Percentiles rank a stretch among this genome's conserved stretches.
Conservation (phyloP, 2,329 filamentous ascomycete species). For the Beauveria australis region DNA sequence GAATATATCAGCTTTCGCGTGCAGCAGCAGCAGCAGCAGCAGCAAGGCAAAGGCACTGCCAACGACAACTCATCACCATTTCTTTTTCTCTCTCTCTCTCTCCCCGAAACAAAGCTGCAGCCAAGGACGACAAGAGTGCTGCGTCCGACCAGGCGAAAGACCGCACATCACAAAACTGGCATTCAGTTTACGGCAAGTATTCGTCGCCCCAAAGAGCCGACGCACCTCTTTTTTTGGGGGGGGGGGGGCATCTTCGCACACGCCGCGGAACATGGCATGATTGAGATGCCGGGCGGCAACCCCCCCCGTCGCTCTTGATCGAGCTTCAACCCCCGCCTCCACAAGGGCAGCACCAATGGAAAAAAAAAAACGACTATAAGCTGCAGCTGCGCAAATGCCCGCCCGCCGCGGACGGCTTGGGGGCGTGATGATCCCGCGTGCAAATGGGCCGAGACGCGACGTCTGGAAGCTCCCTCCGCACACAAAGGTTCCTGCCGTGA, state of each 20-base stretch:
- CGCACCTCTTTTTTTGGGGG: not conserved
- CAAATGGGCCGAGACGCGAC: not conserved
- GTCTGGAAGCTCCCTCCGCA: not conserved
- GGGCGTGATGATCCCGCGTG: not conserved
- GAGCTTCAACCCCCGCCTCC: not conserved
- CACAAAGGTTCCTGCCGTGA: not conserved
- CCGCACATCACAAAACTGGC: not conserved
- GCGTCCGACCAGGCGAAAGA: too few species aligned
- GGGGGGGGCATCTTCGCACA: not conserved
- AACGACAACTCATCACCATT: too few species aligned
- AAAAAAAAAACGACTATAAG: not conserved
- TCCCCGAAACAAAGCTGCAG: not conserved
- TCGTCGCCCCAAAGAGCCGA: not conserved
- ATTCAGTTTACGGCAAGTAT: not conserved
- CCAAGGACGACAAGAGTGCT: not conserved
- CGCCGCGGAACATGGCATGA: not conserved
- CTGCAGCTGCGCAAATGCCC: not conserved
- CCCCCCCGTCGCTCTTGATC: not conserved
- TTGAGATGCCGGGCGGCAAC: not conserved
- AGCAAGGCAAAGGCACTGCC: not conserved
- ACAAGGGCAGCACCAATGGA: not conserved
- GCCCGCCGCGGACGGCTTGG: not conserved
- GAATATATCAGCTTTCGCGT: not conserved
- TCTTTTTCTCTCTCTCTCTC: too few species aligned
- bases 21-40: not conserved